Evolutionary conservation across 2,329 filamentous ascomycete genomes (phyloP), one percentile per base, ranked within the genome.

Genomic region (Atkinsonella texensis): DNA sequence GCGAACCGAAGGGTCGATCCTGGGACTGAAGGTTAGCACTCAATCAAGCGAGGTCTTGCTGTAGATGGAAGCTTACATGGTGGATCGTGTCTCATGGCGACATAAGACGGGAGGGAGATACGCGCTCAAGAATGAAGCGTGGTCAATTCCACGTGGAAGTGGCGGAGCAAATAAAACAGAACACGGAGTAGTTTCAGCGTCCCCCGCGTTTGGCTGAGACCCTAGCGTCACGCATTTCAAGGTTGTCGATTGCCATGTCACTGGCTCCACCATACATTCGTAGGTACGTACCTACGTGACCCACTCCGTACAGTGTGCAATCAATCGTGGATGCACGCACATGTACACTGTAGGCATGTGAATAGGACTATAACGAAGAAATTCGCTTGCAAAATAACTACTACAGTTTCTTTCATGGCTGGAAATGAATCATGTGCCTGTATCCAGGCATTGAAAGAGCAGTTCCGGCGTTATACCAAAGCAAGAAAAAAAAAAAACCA

Each of bases 1-100:
- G 60, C 89, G 85, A 65, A 83, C 80, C 52, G 83, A 79, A 53
- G 87, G 79, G 56, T 89, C 83, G 69, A 91, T 89, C 85, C 83
- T 89, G 55, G 6, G 43, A 49, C 42, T 4, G 15, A 41, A 18
- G 38, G 20, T 42, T 38, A 35, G 46, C 23, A 20, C 44, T 46
- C 18, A 17, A 17, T 17, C 10, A 11, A 46, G 31, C 10, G 12
- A 15, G 20, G 33, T 5, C 4, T 40, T 17, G 13, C 11, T 31
- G 11, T 5, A 28, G 10, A 31, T 10, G 20, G 4, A 17, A 13
- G 18, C 54, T 50, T 50, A 57, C 56, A 57, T 57, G 55, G 54
- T 48, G 52, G 53, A 52, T 54, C 35, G 52, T 49, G 48, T 53
- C 32, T 52, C 54, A 56, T 57, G 56, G 31, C 52, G n/a, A 15